A percentile compares a stretch with the other conserved stretches of the same genome.
These are phyloP conservation scores for Cutaneotrichosporon cyanovorans DNA, from an alignment of 1,284 basidiomycete species.

Conservation along the genomic window DNA sequence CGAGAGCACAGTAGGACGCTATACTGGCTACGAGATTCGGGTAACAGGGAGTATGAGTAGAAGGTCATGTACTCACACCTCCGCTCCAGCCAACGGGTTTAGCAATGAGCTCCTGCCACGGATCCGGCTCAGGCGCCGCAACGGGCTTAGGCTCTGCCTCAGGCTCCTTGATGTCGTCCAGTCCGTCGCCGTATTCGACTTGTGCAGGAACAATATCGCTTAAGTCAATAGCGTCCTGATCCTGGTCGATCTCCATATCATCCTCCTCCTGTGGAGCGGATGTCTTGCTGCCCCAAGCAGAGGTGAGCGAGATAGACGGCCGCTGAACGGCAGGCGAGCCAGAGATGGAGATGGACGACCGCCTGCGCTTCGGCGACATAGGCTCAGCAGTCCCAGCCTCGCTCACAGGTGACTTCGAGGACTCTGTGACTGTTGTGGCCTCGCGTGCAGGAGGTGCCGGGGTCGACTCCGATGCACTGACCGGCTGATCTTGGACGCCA, in stretches of 20 bases:
- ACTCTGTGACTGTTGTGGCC: too few relatives aligned
- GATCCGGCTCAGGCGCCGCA: slow-evolving; percentile 12
- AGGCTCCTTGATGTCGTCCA: slow-evolving; percentile 1
- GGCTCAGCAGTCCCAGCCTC: neutral
- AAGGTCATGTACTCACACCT: slow-evolving; percentile 20
- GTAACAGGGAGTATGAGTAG: too few relatives aligned
- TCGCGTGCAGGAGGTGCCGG: too few relatives aligned
- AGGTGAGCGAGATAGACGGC: slow-evolving; percentile 8
- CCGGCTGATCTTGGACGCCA: neutral
- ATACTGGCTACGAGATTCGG: too few relatives aligned
- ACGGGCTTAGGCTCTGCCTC: too few relatives aligned
- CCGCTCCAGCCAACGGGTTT: slow-evolving; percentile 29
- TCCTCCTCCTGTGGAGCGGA: neutral
- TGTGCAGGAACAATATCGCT: slow-evolving; percentile 28
- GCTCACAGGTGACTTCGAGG: too few relatives aligned
- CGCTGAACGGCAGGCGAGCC: neutral
- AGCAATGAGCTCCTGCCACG: slow-evolving; percentile 18
- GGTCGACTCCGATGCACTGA: too few relatives aligned
- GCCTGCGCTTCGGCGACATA: neutral
- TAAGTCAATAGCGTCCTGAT: slow-evolving; percentile 32
- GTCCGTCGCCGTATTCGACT: slow-evolving; percentile 3
- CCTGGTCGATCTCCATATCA: slow-evolving; percentile 11
- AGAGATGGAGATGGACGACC: neutral
- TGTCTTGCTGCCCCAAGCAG: slow-evolving; percentile 11
- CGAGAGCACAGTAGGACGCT: too few relatives aligned